Conservation (phyloP, 129 eudicot species). For the Tanacetum coccineum region DNA sequence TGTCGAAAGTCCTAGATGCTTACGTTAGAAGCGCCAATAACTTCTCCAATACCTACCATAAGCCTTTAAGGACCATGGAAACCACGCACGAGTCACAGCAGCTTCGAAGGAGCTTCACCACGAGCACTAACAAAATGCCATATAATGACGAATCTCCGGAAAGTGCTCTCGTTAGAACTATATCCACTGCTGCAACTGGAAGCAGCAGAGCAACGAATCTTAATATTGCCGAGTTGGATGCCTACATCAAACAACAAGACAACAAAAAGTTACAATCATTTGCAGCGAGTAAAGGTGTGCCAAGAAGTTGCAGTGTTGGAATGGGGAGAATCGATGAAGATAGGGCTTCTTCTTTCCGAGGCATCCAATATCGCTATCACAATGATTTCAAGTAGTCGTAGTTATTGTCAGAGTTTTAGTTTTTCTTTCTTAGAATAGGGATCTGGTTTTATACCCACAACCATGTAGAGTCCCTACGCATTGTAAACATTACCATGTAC, state of each 20-base stretch:
- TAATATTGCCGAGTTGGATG: not conserved
- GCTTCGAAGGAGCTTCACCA: slow-evolving; percentile 24
- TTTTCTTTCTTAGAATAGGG: no score
- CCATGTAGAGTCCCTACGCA: no score
- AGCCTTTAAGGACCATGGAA: slow-evolving; percentile 1
- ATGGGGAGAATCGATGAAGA: slow-evolving; percentile 10
- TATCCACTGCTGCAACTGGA: slow-evolving; percentile 8
- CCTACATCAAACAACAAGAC: slow-evolving; percentile 3
- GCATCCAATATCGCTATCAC: no score
- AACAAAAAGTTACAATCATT: not conserved
- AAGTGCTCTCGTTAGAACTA: slow-evolving; percentile 24
- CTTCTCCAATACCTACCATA: slow-evolving; percentile 13
- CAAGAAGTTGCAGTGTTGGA: slow-evolving; percentile 4
- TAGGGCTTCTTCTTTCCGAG: slow-evolving; percentile 5
- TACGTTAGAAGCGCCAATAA: slow-evolving; percentile 17
- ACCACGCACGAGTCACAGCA: not conserved
- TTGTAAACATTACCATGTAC: no score
- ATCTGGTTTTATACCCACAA: no score
- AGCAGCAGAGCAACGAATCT: not conserved
- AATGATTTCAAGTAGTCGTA: no score
- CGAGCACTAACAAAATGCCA: not conserved
- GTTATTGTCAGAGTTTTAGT: no score
- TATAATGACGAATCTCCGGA: slow-evolving; percentile 15
- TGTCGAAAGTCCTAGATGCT: slow-evolving; percentile 20
- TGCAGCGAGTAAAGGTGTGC: slow-evolving; percentile 10